These are phyloP conservation scores for Fusarium fracticaudum DNA, from an alignment of 2,329 filamentous ascomycete species.

Conservation along the genomic window DNA sequence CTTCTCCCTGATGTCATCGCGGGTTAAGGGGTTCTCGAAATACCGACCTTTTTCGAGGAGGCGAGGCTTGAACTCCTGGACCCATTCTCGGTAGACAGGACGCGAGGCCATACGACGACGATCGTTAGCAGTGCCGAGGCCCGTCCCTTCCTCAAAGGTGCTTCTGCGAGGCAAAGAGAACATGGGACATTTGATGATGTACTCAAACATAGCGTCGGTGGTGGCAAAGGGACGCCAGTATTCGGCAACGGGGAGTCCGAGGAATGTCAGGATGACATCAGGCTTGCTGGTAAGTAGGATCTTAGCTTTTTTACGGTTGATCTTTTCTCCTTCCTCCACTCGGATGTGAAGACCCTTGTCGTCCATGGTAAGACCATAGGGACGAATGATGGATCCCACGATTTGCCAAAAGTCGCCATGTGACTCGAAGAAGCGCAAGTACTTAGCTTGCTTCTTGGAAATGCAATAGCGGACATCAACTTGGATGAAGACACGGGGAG, in stretches of 20 bases:
- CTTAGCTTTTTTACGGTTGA: conserved; percentile 65
- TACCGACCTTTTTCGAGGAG: conserved; percentile 55
- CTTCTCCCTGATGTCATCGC: conserved; percentile 60
- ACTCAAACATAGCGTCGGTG: conserved; percentile 68
- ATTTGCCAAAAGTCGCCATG: conserved; percentile 78
- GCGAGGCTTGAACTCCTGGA: conserved; percentile 69
- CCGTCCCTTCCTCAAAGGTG: conserved; percentile 44
- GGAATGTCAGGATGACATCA: conserved; percentile 65
- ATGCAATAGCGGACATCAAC: conserved; percentile 72
- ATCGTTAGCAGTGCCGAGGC: conserved; percentile 61
- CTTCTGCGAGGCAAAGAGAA: conserved; percentile 57
- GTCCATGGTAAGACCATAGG: conserved; percentile 72
- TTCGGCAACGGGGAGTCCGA: conserved; percentile 62
- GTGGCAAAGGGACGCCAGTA: conserved; percentile 67
- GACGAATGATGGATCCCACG: conserved; percentile 70
- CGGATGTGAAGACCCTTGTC: conserved; percentile 72
- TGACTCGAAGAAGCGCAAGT: conserved; percentile 73
- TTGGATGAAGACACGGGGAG: conserved; percentile 62
- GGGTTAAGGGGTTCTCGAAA: conserved; percentile 38
- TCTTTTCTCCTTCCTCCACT: conserved; percentile 72
- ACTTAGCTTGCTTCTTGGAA: conserved; percentile 57
- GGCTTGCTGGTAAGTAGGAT: conserved; percentile 70
- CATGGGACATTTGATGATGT: conserved; percentile 66
- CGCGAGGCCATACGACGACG: conserved; percentile 64
- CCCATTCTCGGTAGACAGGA: conserved; percentile 67